Base-by-base conservation (phyloP, 164 flowering plant species). In the Pachysandra terminalis region DNA sequence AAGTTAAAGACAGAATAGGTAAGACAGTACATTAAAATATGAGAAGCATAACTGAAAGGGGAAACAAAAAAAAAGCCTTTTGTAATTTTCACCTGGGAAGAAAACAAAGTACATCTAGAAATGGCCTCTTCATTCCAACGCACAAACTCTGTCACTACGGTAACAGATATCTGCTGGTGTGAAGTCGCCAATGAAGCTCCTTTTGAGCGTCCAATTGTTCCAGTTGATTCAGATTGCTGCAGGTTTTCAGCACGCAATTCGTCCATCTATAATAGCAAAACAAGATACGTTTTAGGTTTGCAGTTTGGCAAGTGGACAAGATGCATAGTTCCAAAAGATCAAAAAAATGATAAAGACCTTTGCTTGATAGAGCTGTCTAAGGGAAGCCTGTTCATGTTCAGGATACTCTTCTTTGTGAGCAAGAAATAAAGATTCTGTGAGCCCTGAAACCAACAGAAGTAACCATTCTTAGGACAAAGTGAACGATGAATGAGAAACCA, bases 51-150 rank as follows among this genome's bases (percentile, higher is more conserved):
- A 32, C 37, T 3, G 37, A 32, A 32, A 3, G 37, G 37, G 37
- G 37, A 7, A 32, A 7, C 17, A 63, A 45, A 48, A 2, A 59
- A 24, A 61, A 25, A 19, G 32, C 8, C 10, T 53, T 19, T 1
- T 9, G 62, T n/a, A 48, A 66, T 35, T 40, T 66, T 74, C 71
- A 93, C 98, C 87, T 89, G 99, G 73, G 96, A 82, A 35, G 99
- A 88, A 75, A 96, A 85, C 79, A 93, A 75, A 57, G 86, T 87
- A 79, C 96, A 90, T 83, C 99, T 87, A 57, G 96, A 81, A 58
- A 93, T 82, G 71, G 99, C 96, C 77, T 96, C 99, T 78, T 96
- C 98, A 81, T 96, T 96, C 99, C 99, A 96, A n/a, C 97, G 97
- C 23, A 96, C 95, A 79, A 96, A 86, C 80, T 93, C 99, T 58